Percentiles rank a stretch among this genome's conserved stretches.
phyloP scores from a whole-genome alignment of 2,329 filamentous ascomycete genomes.

The Trichoderma harzianum region DNA sequence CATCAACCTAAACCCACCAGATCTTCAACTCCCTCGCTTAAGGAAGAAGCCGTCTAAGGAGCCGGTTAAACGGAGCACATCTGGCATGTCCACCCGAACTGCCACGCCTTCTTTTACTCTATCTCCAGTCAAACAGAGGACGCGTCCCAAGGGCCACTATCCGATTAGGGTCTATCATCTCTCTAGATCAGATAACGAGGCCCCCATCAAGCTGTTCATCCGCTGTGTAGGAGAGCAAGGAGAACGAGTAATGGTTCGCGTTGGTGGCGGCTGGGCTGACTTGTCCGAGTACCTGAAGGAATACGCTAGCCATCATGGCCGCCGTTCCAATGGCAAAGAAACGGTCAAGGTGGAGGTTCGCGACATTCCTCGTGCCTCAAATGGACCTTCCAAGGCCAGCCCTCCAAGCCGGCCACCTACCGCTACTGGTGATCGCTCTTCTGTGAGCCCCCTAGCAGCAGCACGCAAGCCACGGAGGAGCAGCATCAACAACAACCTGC shows the following conservation, averaged over 20 bases:
- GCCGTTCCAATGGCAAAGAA: slow-evolving; percentile 51
- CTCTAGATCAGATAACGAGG: slow-evolving; percentile 74
- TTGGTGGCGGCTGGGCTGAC: slow-evolving; percentile 97
- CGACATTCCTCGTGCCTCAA: slow-evolving; percentile 40
- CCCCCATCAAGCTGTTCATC: slow-evolving; percentile 92
- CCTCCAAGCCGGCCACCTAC: slow-evolving; percentile 42
- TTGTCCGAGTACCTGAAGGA: slow-evolving; percentile 91
- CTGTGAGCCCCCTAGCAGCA: slow-evolving; percentile 46
- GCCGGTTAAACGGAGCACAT: slow-evolving; percentile 45
- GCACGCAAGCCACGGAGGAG: slow-evolving; percentile 54
- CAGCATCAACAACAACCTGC: slow-evolving; percentile 29
- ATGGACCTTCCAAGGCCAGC: slow-evolving; percentile 38
- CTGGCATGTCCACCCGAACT: slow-evolving; percentile 54
- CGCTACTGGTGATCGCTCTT: slow-evolving; percentile 35
- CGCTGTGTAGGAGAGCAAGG: slow-evolving; percentile 85
- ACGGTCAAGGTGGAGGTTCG: slow-evolving; percentile 58
- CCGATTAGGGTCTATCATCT: slow-evolving; percentile 93
- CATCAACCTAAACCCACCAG: slow-evolving; percentile 57
- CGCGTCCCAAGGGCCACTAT: slow-evolving; percentile 52
- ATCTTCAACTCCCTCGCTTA: slow-evolving; percentile 49
- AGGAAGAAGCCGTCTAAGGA: slow-evolving; percentile 44
- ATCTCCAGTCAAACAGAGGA: slow-evolving; percentile 57
- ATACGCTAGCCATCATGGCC: slow-evolving; percentile 87
- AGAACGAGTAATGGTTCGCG: slow-evolving; percentile 95
- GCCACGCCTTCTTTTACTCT: slow-evolving; percentile 67